Base-by-base conservation (phyloP, 2,329 filamentous ascomycete genomes). In the Truncatella angustata region DNA sequence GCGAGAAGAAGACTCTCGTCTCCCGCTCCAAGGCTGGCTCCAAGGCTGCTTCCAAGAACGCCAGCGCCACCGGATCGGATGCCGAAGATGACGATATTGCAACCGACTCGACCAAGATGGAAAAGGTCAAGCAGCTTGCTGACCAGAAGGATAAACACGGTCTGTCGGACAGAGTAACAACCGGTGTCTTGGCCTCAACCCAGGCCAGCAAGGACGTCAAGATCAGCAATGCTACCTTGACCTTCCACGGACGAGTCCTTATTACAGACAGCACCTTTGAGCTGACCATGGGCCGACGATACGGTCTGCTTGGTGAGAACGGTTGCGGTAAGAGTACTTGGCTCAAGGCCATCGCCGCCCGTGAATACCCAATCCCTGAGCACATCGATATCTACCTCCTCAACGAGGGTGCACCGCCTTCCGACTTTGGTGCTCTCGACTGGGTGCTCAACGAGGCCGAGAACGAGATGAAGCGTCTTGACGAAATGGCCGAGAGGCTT, bases 271-370 rank as follows among this genome's bases (percentile, higher is more conserved):
- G 90, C 58, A 95, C 87, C 47, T 81, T 99, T 71, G 95, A 99
- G 75, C 82, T 99, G 66, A 93, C 89, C 70, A 94, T 91, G 70
- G 91, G 89, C 60, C 89, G 92, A 66, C 86, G 94, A 66, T 99
- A 99, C 71, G 94, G 94, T 71, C 80, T 99, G 53, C 79, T 99
- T 59, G 94, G 94, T 67, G 94, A 99, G 83, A 99, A 99, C 87
- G 94, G 94, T 60, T 99, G 94, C 74, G 94, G 94, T 72, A 99
- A 99, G 82, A 95, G 90, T 59, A 99, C 94, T n/a, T 76, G 99
- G 30, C 84, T 99, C 69, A 97, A 97, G 79, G 85, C 94, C 61
- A 96, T 99, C 70, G 87, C 88, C 64, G 87, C 86, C 67, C 89
- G 94, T 76, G 95, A 99, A 74, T 99, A 86, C 71, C 95, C 94